Evolutionary conservation across 2,329 filamentous ascomycete species (phyloP).

Genomic region (Mycosphaerelloides madeirae): DNA sequence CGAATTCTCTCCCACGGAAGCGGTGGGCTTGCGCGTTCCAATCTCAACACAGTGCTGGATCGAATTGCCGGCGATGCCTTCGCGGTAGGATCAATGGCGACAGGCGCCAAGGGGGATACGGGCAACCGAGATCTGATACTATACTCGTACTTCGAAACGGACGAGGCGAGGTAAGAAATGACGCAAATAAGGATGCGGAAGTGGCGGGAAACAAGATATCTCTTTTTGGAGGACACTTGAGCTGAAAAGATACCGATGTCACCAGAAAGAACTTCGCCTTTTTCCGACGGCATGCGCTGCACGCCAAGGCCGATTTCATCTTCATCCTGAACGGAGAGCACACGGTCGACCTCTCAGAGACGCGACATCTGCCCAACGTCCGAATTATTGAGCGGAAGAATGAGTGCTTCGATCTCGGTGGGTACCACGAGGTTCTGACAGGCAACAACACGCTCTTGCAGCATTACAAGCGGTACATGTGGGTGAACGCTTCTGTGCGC

Average conservation of each 20-base stretch:
- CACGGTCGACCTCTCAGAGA: conserved; percentile 1
- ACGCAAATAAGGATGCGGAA: background rate
- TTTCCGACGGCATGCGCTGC: conserved; percentile 13
- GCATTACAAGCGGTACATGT: conserved; percentile 14
- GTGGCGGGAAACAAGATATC: background rate
- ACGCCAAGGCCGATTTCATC: conserved; percentile 18
- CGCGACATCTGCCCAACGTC: conserved; percentile 9
- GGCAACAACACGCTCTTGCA: background rate
- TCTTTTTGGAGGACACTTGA: background rate
- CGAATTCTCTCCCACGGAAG: too few relatives aligned
- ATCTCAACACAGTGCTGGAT: too few relatives aligned
- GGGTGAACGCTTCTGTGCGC: conserved; percentile 14
- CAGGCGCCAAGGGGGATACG: too few relatives aligned
- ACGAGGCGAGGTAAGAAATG: conserved; percentile 1
- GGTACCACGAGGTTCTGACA: conserved; percentile 10
- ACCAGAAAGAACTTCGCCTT: conserved; percentile 11
- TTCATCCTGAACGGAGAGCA: conserved; percentile 18
- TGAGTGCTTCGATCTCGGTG: conserved; percentile 15
- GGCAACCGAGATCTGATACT: conserved; percentile 12
- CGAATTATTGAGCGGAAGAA: conserved; percentile 13
- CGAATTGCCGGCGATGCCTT: too few relatives aligned
- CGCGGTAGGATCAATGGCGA: too few relatives aligned
- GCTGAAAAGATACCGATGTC: too few relatives aligned
- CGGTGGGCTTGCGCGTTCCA: too few relatives aligned
- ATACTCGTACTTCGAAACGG: conserved; percentile 14